A percentile compares a stretch with the other conserved stretches of the same genome.
phyloP scores from a whole-genome alignment of 1,284 basidiomycete species.

The Microbotryum scabiosae region DNA sequence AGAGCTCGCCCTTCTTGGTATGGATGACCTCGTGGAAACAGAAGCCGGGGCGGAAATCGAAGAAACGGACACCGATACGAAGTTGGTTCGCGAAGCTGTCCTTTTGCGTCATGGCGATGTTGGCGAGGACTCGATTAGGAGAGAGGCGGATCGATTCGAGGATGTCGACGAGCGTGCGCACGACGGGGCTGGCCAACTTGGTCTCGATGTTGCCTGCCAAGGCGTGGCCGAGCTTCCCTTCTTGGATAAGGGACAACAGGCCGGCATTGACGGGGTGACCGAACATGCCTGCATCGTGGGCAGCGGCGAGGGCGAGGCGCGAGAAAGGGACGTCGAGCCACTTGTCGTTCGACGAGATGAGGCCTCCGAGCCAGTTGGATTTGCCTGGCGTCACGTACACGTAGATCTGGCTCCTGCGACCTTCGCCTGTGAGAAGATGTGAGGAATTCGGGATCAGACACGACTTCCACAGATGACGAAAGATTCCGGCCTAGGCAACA shows the following conservation, averaged over 20 bases:
- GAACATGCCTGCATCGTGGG: conserved; percentile 20
- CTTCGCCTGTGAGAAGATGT: neutral
- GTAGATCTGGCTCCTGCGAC: conserved; percentile 10
- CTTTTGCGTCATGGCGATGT: conserved; percentile 20
- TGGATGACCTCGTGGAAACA: conserved; percentile 14
- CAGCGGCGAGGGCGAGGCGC: conserved; percentile 13
- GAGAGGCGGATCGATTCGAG: conserved; percentile 1
- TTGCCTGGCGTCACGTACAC: conserved; percentile 11
- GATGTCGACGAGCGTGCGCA: conserved; percentile 2
- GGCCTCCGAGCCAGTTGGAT: conserved; percentile 15
- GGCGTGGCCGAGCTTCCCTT: conserved; percentile 4
- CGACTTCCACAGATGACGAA: neutral
- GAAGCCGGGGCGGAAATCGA: conserved; percentile 16
- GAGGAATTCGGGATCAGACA: neutral
- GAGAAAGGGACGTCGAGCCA: conserved; percentile 17
- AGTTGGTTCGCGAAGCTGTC: conserved; percentile 8
- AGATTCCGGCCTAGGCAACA: neutral
- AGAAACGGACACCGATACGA: conserved; percentile 18
- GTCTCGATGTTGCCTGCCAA: neutral
- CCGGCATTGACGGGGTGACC: conserved; percentile 5
- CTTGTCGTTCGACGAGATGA: conserved; percentile 3
- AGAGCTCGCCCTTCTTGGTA: conserved; percentile 1
- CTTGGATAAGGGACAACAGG: conserved; percentile 5
- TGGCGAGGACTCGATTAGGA: conserved; percentile 6
- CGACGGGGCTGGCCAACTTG: conserved; percentile 5